Conservation (phyloP, 2,329 filamentous ascomycete genomes). For the Cercospora beticola region DNA sequence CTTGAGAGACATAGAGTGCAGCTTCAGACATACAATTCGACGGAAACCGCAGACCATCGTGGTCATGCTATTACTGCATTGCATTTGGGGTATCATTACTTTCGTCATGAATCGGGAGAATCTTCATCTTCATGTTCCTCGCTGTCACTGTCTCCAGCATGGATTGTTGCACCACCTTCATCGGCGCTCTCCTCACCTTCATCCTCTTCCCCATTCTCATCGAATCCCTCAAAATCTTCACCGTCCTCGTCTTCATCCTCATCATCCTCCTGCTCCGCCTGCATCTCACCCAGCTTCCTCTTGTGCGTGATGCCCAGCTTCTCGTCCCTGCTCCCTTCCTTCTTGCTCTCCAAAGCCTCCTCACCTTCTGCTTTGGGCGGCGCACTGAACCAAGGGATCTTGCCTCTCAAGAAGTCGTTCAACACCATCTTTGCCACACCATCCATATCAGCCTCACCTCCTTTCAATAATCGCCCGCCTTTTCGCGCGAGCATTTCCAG, state of each 20-base stretch:
- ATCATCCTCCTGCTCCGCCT: conserved; percentile 34
- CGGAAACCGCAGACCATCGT: not conserved
- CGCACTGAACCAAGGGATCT: conserved; percentile 93
- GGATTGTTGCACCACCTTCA: conserved; percentile 17
- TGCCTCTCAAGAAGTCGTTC: conserved; percentile 93
- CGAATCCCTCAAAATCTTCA: conserved; percentile 34
- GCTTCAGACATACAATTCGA: not conserved
- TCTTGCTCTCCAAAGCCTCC: conserved; percentile 50
- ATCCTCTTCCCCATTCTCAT: conserved; percentile 37
- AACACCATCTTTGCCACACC: conserved; percentile 95
- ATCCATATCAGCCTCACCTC: conserved; percentile 92
- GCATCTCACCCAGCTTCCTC: conserved; percentile 65
- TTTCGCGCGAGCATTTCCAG: conserved; percentile 85
- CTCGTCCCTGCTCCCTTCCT: conserved; percentile 67
- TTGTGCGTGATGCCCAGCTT: conserved; percentile 79
- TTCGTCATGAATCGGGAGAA: not conserved
- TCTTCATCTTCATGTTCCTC: conserved; percentile 5
- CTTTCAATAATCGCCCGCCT: conserved; percentile 79
- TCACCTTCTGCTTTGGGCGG: conserved; percentile 58
- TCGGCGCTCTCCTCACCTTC: conserved; percentile 12
- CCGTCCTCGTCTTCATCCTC: conserved; percentile 31
- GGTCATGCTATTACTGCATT: not conserved
- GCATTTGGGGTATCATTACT: conserved; percentile 19
- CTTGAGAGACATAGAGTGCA: not conserved
- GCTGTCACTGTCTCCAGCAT: conserved; percentile 11